Evolutionary conservation across 345 rosid genomes (phyloP), one percentile per base, ranked within the genome.

Genomic region (Heritiera fomes): DNA sequence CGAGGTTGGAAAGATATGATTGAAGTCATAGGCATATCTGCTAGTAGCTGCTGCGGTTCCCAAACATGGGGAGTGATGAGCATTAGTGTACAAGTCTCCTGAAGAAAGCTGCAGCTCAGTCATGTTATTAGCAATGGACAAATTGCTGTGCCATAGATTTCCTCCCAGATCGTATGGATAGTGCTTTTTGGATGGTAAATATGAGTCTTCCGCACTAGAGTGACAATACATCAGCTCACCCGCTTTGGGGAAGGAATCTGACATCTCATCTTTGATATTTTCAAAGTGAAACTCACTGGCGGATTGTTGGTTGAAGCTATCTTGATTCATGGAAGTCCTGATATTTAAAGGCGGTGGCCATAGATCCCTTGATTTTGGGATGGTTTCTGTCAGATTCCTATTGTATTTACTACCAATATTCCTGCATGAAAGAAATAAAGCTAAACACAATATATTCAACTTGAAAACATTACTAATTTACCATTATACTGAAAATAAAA

Each of bases 191-290:
- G 74, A 34, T 49, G 18, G 71, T 53, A 66, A 60, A 45, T 60
- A 38, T 7, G 81, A n/a, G 18, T 55, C 28, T 34, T 59, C 17
- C 6, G 23, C 11, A 70, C 41, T 43, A 23, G 68, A 59, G n/a
- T 58, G 64, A 38, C 55, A 40, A 12, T 75, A 45, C 38, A 59
- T 32, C 78, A 69, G 73, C n/a, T 84, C 83, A 69, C 75, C 71
- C 13, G 75, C 80, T 64, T 78, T 71, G 66, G 78, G 78, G 32
- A 82, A 80, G 73, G 80, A 67, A 56, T 78, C 75, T 32, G 84
- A 76, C 59, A 76, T 77, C 76, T 85, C 84, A 41, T 77, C 80
- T 72, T 80, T 80, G 77, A 76, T 80, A 69, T 73, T 77, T 59
- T 73, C 46, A 14, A 49, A 60, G 38, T 80, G 82, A 1, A 79